phyloP scores from a whole-genome alignment of 2,329 filamentous ascomycete genomes.

The Stagonosporopsis vannaccii region DNA sequence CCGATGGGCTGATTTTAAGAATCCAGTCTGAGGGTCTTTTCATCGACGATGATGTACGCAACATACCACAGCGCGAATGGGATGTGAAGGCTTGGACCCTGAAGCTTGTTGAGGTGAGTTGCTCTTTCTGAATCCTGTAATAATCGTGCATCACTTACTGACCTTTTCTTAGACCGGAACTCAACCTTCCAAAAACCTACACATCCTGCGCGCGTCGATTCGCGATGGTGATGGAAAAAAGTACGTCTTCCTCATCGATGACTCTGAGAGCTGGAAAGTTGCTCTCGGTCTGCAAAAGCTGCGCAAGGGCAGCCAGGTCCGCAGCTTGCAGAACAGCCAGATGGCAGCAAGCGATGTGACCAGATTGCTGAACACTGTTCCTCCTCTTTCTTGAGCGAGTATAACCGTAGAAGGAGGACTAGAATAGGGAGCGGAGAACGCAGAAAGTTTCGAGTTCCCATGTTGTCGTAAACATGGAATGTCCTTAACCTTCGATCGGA shows the following conservation, averaged over 20 bases:
- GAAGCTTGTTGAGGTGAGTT: conserved; percentile 76
- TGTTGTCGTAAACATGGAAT: not conserved
- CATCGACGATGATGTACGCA: conserved; percentile 93
- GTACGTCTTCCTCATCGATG: conserved; percentile 67
- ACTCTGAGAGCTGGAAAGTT: conserved; percentile 69
- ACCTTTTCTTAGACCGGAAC: conserved; percentile 50
- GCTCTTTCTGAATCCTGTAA: no score
- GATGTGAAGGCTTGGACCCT: conserved; percentile 98
- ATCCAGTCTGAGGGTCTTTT: conserved; percentile 95
- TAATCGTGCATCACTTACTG: conserved; percentile 21
- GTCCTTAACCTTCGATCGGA: not conserved
- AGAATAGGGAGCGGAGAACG: not conserved
- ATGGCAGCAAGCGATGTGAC: conserved; percentile 57
- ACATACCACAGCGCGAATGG: conserved; percentile 95
- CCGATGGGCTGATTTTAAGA: conserved; percentile 88
- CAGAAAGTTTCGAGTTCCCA: not conserved
- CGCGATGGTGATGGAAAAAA: conserved; percentile 67
- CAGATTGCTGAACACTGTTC: conserved; percentile 46
- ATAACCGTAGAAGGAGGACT: not conserved
- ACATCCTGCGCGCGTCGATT: conserved; percentile 65
- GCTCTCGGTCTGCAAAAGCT: conserved; percentile 65
- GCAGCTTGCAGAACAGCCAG: conserved; percentile 61
- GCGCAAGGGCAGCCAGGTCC: conserved; percentile 62
- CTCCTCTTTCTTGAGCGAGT: conserved; percentile 26
- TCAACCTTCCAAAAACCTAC: conserved; percentile 53